Base-by-base conservation (phyloP, 2,329 filamentous ascomycete genomes). In the Sphaerulina vaccinii region DNA sequence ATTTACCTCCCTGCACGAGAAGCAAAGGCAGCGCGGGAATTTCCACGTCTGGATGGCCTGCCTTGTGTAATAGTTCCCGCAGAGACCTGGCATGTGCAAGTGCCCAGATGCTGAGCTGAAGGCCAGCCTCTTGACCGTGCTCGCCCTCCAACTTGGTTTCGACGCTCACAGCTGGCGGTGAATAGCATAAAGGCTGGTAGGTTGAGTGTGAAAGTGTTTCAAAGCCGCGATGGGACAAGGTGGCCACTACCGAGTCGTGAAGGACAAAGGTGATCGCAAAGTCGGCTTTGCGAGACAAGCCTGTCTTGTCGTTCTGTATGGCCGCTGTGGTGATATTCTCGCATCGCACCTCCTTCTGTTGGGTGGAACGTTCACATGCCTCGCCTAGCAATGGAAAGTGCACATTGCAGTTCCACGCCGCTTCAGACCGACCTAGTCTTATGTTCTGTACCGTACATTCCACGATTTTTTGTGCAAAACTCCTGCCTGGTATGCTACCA, bases 241-340 rank as follows among this genome's bases (percentile, higher is more conserved):
- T 22, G 22, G 11, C 16, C 13, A 24, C 21, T 29, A 13, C 27
- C 18, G 22, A 11, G 13, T 43, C 11, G 40, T 29, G 21, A 27
- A 29, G 10, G 7, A 27, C 15, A 22, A 43, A 16, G 5, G 21
- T 29, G 18, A 43, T 43, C 6, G 22, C 40, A 18, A 32, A 18
- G 23, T 43, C 40, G 22, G 39, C 39, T 23, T 13, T 27, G 18
- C 19, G 11, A 15, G 22, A 15, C 21, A 21, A 19, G 18, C n/a
- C 39, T 8, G 15, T 15, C 18, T 22, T 9, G 8, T 22, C 40
- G 9, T 43, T 43, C 11, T 21, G 16, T 16, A 43, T 43, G 7
- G 40, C 23, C 22, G 40, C 40, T 5, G 40, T 43, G 13, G 40
- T 43, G 22, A 29, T 29, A 15, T 43, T 43, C 22, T 43, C 40